These are phyloP conservation scores for Raddia guianensis DNA, from an alignment of 176 grass and related monocot genomes.

Conservation along the genomic window DNA sequence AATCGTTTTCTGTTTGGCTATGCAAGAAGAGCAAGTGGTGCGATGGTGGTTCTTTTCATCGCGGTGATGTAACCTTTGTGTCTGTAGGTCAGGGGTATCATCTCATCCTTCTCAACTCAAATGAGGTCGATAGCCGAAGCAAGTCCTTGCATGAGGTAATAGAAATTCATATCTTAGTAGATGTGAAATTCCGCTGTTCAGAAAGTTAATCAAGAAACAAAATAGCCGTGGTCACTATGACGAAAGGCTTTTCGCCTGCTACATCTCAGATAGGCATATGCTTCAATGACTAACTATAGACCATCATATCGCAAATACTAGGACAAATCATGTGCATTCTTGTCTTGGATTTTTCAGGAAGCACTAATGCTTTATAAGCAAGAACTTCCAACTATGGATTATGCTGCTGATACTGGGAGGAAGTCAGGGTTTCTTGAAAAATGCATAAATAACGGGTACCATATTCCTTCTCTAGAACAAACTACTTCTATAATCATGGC, in stretches of 20 bases:
- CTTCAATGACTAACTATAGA: conserved; percentile 15
- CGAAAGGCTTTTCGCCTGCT: neutral
- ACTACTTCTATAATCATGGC: neutral
- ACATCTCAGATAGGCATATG: neutral
- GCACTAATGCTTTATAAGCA: conserved; percentile 71
- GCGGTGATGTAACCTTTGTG: neutral
- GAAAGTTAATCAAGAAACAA: neutral
- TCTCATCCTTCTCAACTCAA: conserved; percentile 69
- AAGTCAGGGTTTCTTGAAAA: conserved; percentile 81
- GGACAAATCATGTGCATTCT: neutral
- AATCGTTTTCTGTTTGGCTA: neutral
- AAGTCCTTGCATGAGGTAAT: conserved; percentile 75
- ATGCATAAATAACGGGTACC: conserved; percentile 65
- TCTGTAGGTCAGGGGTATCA: conserved; percentile 25
- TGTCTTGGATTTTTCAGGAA: conserved; percentile 57
- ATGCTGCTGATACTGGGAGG: conserved; percentile 77
- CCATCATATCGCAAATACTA: neutral
- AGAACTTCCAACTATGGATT: conserved; percentile 86
- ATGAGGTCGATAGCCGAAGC: conserved; percentile 49
- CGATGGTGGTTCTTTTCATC: neutral
- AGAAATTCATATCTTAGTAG: neutral
- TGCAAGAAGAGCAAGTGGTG: neutral
- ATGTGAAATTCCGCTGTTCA: neutral
- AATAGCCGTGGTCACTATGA: neutral
- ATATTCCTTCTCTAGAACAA: neutral